Evolutionary conservation across 75 land plant genomes (phyloP), one percentile per base, ranked within the genome.

Genomic region (Picea sitchensis): DNA sequence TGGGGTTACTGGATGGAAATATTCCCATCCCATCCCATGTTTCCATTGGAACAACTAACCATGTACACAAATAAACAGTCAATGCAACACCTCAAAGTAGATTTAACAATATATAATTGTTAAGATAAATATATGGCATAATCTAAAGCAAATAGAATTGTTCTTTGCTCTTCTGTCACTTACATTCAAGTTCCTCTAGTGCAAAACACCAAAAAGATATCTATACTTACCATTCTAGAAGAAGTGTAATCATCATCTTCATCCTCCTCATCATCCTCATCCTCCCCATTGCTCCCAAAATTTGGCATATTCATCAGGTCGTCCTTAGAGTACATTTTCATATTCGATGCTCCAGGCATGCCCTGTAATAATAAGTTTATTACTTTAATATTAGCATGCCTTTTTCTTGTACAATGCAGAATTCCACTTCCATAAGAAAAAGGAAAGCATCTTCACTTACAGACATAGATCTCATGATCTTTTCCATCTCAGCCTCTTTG

Each of bases 401-500:
- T 79, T 51, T 21, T 54, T 11, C n/a, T 30, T 12, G 44, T 18
- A 38, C 26, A 30, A 56, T 58, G 34, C 59, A 56, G 58, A 12
- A 20, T 15, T 75, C 74, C 54, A 71, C 8, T 31, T 56, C 13
- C 21, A 32, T 54, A 30, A 61, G 13, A 58, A 34, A 44, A 38
- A 58, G 38, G 69, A 21, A 67, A 26, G 54, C 23, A 80, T 72
- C 54, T 14, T 73, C 47, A 63, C 79, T 81, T 87, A 97, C 99
- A 90, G 92, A 87, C 94, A 97, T 91, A 60, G 96, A 91, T 59
- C 83, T 86, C 90, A 97, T 76, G 5, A 97, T 81, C 83, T 82
- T 95, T 51, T 95, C 92, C 91, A 97, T 95, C 82, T 97, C 99
- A 81, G 99, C 99, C 21, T 97, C 99, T 85, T 93, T 95, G n/a